These are phyloP conservation scores for Coemansia sp. DNA, from an alignment of 192 early-diverging fungal genomes.

Conservation along the genomic window DNA sequence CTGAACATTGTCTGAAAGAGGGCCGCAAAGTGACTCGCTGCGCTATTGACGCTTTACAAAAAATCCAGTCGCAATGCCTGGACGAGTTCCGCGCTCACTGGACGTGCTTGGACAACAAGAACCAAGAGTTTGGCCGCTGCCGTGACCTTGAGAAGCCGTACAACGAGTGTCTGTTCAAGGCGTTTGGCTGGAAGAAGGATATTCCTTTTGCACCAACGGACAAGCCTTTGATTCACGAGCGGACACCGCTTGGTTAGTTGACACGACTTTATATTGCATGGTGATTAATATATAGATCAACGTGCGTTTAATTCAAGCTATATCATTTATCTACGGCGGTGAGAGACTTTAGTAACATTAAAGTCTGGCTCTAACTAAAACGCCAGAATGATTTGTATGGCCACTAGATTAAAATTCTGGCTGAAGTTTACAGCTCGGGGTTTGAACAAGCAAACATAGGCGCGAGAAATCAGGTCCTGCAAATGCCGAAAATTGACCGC, in stretches of 20 bases:
- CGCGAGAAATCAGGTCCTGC: too few species aligned
- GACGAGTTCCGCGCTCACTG: constrained; percentile 85
- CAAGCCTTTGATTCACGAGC: constrained; percentile 45
- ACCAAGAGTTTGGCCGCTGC: constrained; percentile 82
- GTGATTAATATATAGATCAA: not conserved
- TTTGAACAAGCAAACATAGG: too few species aligned
- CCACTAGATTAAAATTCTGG: too few species aligned
- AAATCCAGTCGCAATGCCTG: constrained; percentile 87
- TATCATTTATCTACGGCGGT: too few species aligned
- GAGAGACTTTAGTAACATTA: too few species aligned
- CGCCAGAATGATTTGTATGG: too few species aligned
- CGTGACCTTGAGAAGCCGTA: constrained; percentile 73
- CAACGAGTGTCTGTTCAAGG: constrained; percentile 86
- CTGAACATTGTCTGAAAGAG: constrained; percentile 87
- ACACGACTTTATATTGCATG: too few species aligned
- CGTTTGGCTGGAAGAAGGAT: constrained; percentile 72
- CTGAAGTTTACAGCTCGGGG: too few species aligned
- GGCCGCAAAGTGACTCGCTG: constrained; percentile 96
- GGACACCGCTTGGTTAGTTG: constrained; percentile 1
- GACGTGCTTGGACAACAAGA: constrained; percentile 88
- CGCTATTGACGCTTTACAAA: constrained; percentile 79
- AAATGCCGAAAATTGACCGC: too few species aligned
- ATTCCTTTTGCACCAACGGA: constrained; percentile 61
- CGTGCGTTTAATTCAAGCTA: not conserved
- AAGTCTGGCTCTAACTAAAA: too few species aligned